phyloP scores from a whole-genome alignment of 1,284 basidiomycete genomes.

The Polyporus tsugae region DNA sequence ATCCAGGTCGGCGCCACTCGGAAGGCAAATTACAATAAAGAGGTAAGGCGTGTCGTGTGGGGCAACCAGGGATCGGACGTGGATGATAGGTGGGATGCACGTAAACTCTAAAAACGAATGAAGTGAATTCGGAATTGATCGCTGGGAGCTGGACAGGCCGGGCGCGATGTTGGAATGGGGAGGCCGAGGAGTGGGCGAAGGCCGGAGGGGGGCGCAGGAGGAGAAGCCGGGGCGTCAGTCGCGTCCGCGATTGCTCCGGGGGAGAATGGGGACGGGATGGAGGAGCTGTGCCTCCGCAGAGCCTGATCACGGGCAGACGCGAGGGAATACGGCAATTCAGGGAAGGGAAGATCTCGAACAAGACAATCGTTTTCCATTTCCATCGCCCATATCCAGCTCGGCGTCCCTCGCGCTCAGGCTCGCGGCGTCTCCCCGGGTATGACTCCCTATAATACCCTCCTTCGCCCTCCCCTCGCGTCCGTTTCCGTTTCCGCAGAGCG shows the following conservation, averaged over 20 bases:
- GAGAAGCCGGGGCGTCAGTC: constrained; percentile 5
- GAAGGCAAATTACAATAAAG: background rate
- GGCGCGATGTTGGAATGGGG: constrained; percentile 4
- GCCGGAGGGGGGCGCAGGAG: background rate
- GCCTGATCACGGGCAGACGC: constrained; percentile 5
- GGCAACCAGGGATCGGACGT: background rate
- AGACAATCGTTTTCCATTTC: constrained; percentile 33
- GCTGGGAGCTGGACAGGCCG: background rate
- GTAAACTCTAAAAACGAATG: background rate
- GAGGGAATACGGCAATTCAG: constrained; percentile 8
- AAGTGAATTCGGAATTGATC: constrained; percentile 1
- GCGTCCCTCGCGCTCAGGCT: constrained; percentile 20
- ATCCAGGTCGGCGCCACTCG: constrained; percentile 1
- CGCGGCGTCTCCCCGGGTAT: constrained; percentile 25
- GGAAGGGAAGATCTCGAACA: constrained; percentile 31
- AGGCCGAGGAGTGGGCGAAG: background rate
- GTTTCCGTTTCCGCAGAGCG: constrained; percentile 13
- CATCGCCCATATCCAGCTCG: constrained; percentile 15
- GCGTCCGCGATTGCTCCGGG: constrained; percentile 4
- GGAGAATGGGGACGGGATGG: constrained; percentile 8
- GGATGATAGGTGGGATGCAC: constrained; percentile 2
- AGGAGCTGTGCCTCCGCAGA: constrained; percentile 1
- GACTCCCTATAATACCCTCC: constrained; percentile 20
- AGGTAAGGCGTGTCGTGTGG: background rate
- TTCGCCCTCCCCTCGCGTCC: constrained; percentile 16